Percentiles rank a stretch among this genome's conserved stretches.
phyloP scores from a whole-genome alignment of 176 grass and related monocot species.

The Dactylis glomerata region DNA sequence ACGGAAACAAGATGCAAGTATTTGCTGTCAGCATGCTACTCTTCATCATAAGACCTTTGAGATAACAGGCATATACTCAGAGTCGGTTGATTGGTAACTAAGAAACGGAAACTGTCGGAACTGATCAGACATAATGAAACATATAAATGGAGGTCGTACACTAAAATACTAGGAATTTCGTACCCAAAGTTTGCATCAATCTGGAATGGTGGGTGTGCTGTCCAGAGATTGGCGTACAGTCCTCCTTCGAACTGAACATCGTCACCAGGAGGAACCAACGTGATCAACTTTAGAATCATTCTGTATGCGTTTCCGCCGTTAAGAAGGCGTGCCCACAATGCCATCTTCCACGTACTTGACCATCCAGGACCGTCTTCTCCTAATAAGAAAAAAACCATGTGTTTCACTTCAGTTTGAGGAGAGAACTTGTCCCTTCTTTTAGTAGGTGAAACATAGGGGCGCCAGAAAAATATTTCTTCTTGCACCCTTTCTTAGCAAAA shows the following conservation, averaged over 20 bases:
- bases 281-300: constrained; percentile 64
- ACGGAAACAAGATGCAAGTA: background rate
- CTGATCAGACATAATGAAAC: background rate
- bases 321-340: constrained; percentile 63
- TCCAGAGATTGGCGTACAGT: constrained; percentile 76
- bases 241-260: constrained; percentile 58
- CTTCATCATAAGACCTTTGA: background rate
- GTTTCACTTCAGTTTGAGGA: background rate
- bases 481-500: background rate
- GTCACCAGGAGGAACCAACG: constrained; percentile 52
- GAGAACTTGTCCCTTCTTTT: background rate
- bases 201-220: constrained; percentile 85
- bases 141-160: background rate
- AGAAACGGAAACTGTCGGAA: background rate
- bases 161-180: constrained; percentile 1
- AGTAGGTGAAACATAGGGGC: background rate
- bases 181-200: constrained; percentile 91
- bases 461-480: background rate
- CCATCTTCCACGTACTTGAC: constrained; percentile 92
- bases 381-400: background rate
- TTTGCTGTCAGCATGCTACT: background rate
- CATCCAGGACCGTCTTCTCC: constrained; percentile 76
- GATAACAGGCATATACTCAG: background rate
- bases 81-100: background rate
- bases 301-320: constrained; percentile 65